These are phyloP conservation scores for Stereum hirsutum DNA, from an alignment of 1,284 basidiomycete species.

Conservation along the genomic window DNA sequence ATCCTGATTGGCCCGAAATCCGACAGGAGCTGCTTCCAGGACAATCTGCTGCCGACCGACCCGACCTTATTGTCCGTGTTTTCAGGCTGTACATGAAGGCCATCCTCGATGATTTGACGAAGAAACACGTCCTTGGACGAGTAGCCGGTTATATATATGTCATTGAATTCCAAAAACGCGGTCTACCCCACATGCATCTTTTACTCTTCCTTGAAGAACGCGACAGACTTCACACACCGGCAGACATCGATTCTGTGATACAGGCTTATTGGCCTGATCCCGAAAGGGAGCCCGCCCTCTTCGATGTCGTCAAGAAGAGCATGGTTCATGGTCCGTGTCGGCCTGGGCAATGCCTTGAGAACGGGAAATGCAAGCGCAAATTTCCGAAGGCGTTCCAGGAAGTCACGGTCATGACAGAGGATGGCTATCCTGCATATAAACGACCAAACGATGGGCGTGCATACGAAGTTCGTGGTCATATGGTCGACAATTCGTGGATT, in stretches of 20 bases:
- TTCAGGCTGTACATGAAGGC: constrained; percentile 32
- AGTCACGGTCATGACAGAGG: constrained; percentile 23
- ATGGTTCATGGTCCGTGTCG: constrained; percentile 44
- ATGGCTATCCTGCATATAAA: constrained; percentile 30
- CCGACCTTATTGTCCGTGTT: constrained; percentile 34
- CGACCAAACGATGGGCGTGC: constrained; percentile 23
- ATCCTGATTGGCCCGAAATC: constrained; percentile 38
- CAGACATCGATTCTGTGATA: constrained; percentile 29
- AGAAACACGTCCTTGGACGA: constrained; percentile 24
- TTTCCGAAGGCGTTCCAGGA: constrained; percentile 29
- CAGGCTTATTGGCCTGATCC: constrained; percentile 33
- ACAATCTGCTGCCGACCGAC: constrained; percentile 30
- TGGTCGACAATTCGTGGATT: constrained; percentile 24
- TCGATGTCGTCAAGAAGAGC: constrained; percentile 19
- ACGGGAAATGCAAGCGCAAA: constrained; percentile 29
- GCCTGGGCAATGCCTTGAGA: constrained; percentile 25
- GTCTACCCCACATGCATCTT: constrained; percentile 37
- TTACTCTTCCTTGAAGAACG: constrained; percentile 27
- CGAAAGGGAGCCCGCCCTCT: constrained; percentile 25
- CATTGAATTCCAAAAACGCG: constrained; percentile 43
- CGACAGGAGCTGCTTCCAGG: constrained; percentile 24
- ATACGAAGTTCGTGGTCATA: constrained; percentile 14
- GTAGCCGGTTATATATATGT: constrained; percentile 28
- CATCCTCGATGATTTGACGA: constrained; percentile 26
- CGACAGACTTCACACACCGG: constrained; percentile 21